Base-by-base conservation (phyloP, 495 filamentous ascomycete species). In the Talaromyces wortmannii region DNA sequence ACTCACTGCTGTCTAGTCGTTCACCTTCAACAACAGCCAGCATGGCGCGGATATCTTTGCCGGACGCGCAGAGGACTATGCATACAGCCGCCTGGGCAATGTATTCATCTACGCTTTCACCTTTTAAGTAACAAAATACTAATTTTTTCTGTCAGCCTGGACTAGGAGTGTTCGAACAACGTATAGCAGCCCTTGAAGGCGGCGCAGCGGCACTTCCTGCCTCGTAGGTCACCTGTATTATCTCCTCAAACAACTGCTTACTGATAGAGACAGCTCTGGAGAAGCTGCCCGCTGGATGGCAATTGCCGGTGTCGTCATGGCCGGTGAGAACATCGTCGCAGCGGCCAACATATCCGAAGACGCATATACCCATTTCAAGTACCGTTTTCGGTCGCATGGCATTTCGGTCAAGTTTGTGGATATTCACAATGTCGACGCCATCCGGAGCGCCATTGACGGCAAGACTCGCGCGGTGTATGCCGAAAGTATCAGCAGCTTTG, bases 311-410 rank as follows among this genome's bases (percentile, higher is more conserved):
- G 81, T 98, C 17, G 89, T 89, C 2, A 80, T 86, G 53, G 77
- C 84, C 0, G 94, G 95, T 8, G 94, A 98, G 76, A 98, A 97
- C 73, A 97, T 98, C 55, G 81, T 98, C 15, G 87, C 89, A 3
- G 96, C 94, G 3, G 86, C 84, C 50, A 97, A 95, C 67, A 72
- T 98, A 43, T 98, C 97, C 67, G 94, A 95, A 45, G 94, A 95
- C 63, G 97, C 95, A 5, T 98, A 97, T 75, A 97, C 96, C 69
- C 94, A 97, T 68, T 85, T 98, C 73, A 98, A 98, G 74, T 91
- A 97, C 32, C 76, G 91, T 55, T 77, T 97, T 49, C 84, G 89
- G 11, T 85, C 95, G 6, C 69, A 94, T 45, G 95, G 95, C 45
- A 92, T 98, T 61, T 79, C 69, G 16, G 94, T 91, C 57, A 97